Base-by-base conservation (phyloP, 2,329 filamentous ascomycete species). In the Leptographium lundbergii region DNA sequence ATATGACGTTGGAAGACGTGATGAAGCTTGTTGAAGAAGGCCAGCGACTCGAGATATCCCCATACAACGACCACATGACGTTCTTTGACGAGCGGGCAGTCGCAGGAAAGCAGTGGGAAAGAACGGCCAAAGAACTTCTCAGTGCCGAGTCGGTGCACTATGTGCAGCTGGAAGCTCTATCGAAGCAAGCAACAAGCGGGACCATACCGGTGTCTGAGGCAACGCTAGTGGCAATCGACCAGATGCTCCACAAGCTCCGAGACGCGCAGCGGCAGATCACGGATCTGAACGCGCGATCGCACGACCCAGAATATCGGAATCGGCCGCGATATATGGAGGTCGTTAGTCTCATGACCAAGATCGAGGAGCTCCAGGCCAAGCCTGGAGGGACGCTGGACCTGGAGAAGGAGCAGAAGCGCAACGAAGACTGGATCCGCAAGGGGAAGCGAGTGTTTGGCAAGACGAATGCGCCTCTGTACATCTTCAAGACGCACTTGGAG, bases 391-490 rank as follows among this genome's bases (percentile, higher is more conserved):
- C 92, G 0, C 81, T 95, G 39, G 94, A 99, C 67, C 81, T 99
- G 5, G 94, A 99, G 69, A 91, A 90, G 63, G 91, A 97, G 70
- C 88, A 94, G 64, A 95, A 94, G 69, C 85, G 89, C 9, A 94
- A 97, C 65, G 94, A 99, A 69, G 94, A 99, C 70, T 99, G 94
- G 94, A 99, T 99, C 92, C 83, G 94, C 36, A 90, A 90, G 67
- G 94, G 94, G 56, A 99, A 99, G 75, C 96, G 96, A 70, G 75
- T 99, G 0, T 99, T 99, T 68, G 94, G 94, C 57, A 99, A 99
- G 72, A 94, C 94, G 1, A 99, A 99, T 69, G 94, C 94, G 1
- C 94, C 94, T 1, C 77, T 99, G 14, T 94, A 99, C 70, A 99
- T 99, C 63, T 79, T 99, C 32, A 94, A 92, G 67, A 88, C 87